Percentiles rank a stretch among this genome's conserved stretches.
Evolutionary conservation across 2,329 filamentous ascomycete genomes (phyloP).

Genomic region (Sclerotinia borealis): DNA sequence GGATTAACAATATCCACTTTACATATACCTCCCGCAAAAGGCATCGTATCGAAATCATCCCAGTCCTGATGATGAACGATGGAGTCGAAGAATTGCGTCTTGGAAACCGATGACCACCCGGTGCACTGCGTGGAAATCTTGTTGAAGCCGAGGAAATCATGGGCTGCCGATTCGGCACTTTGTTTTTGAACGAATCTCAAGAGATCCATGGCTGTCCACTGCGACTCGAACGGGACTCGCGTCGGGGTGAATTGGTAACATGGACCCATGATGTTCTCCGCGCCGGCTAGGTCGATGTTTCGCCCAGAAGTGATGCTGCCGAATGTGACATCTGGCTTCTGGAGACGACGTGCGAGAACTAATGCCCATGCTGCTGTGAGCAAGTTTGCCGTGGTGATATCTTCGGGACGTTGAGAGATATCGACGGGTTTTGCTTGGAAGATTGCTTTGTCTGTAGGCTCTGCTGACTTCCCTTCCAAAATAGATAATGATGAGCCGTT

Average conservation of each 20-base stretch:
- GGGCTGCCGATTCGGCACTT: constrained; percentile 28
- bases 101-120: constrained; percentile 27
- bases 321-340: constrained; percentile 21
- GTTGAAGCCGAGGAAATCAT: constrained; percentile 35
- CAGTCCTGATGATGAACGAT: constrained; percentile 35
- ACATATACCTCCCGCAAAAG: constrained; percentile 33
- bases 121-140: constrained; percentile 34
- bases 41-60: constrained; percentile 39
- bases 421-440: constrained; percentile 30
- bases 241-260: constrained; percentile 42
- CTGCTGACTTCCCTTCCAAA: constrained; percentile 12
- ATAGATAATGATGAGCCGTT: constrained; percentile 24
- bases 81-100: constrained; percentile 31
- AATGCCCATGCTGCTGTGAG: constrained; percentile 41
- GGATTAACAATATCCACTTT: constrained; percentile 34
- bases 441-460: constrained; percentile 27
- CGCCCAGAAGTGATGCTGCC: constrained; percentile 37
- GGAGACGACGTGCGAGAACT: constrained; percentile 32
- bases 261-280: constrained; percentile 39
- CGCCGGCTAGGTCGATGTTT: constrained; percentile 34
- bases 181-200: constrained; percentile 33
- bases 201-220: constrained; percentile 33
- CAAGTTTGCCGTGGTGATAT: constrained; percentile 39
- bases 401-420: constrained; percentile 24
- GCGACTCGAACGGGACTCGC: constrained; percentile 34